These are phyloP conservation scores for Amaranthus cruentus DNA, from an alignment of 148 eudicot genomes.

Conservation along the genomic window DNA sequence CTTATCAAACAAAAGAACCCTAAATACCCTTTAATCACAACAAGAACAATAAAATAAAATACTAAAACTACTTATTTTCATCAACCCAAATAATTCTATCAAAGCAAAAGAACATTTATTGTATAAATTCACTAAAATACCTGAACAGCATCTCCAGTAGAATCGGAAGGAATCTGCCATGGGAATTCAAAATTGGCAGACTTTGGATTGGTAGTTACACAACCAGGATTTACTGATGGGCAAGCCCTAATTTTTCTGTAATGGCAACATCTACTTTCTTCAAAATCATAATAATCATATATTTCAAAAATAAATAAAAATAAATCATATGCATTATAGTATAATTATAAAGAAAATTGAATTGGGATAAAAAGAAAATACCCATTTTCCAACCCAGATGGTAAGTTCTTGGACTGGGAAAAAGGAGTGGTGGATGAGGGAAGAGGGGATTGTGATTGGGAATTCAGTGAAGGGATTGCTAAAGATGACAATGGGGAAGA, in stretches of 20 bases:
- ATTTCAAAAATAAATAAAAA: neutral
- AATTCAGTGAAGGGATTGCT: slow-evolving; percentile 60
- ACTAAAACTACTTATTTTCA: neutral
- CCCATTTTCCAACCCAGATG: slow-evolving; percentile 83
- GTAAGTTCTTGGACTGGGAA: slow-evolving; percentile 82
- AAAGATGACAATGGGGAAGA: slow-evolving; percentile 53
- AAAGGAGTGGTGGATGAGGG: slow-evolving; percentile 68
- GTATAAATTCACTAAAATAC: slow-evolving; percentile 17
- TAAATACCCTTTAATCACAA: too few relatives aligned
- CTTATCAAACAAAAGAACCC: neutral
- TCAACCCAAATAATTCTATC: neutral
- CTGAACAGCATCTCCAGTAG: slow-evolving; percentile 62
- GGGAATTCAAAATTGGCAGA: slow-evolving; percentile 77
- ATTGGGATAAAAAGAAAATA: slow-evolving; percentile 22
- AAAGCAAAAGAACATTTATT: neutral
- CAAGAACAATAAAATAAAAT: neutral
- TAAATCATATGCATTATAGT: slow-evolving; percentile 1
- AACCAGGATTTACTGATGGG: slow-evolving; percentile 84
- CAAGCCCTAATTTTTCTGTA: slow-evolving; percentile 85
- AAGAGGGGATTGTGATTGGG: slow-evolving; percentile 34
- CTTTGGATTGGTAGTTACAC: slow-evolving; percentile 76
- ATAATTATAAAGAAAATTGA: neutral
- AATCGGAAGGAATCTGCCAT: slow-evolving; percentile 57
- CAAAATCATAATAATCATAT: neutral
- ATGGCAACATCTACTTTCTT: neutral